Conservation (phyloP, 163 green algal genomes). For the Chloromonas sp. region DNA sequence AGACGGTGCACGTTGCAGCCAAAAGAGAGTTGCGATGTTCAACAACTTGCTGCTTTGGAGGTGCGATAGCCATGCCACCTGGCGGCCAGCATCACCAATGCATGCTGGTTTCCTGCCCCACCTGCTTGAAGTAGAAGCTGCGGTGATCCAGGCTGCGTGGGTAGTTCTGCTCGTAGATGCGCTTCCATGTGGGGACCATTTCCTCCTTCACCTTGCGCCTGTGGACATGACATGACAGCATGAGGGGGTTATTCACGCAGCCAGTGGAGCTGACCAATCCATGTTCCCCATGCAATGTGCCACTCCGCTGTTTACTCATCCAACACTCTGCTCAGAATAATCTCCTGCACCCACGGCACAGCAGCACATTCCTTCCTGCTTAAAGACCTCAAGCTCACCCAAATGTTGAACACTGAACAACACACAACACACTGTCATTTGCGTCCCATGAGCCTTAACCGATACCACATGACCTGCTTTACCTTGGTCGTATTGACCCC, state of each 20-base stretch:
- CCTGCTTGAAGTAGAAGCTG: slow-evolving; percentile 99
- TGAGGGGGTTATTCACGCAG: too few relatives aligned
- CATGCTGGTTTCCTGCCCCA: neutral
- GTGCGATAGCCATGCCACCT: too few relatives aligned
- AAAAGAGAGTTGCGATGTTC: neutral
- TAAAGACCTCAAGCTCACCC: too few relatives aligned
- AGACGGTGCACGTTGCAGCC: neutral
- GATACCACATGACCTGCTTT: too few relatives aligned
- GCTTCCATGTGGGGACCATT: slow-evolving; percentile 83
- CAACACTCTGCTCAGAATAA: neutral
- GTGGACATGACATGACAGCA: neutral
- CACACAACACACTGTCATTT: too few relatives aligned
- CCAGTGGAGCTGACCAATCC: too few relatives aligned
- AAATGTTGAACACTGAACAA: too few relatives aligned
- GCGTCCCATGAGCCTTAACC: too few relatives aligned
- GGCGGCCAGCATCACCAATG: too few relatives aligned
- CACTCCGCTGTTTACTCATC: neutral
- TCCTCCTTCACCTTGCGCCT: slow-evolving; percentile 56
- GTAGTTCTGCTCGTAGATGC: slow-evolving; percentile 96
- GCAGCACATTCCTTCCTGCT: neutral
- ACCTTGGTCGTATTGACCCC: too few relatives aligned
- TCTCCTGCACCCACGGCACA: neutral
- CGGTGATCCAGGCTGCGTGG: slow-evolving; percentile 96
- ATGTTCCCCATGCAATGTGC: neutral
- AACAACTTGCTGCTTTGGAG: neutral